These are phyloP conservation scores for Diaporthe ilicicola DNA, from an alignment of 2,329 filamentous ascomycete genomes.

Conservation along the genomic window DNA sequence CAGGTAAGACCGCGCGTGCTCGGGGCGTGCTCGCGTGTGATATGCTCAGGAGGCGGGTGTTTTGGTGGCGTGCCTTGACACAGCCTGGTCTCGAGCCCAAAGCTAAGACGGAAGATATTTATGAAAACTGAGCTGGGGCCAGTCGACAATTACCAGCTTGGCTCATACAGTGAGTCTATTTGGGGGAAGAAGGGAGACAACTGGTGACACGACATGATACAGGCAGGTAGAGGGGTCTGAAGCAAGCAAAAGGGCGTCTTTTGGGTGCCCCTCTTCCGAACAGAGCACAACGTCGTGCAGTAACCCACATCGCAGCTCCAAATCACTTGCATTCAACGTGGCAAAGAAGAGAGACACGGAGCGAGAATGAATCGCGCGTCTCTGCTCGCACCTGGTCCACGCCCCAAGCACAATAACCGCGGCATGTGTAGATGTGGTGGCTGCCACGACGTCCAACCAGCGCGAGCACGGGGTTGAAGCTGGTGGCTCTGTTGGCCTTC, in stretches of 20 bases:
- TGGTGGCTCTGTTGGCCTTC: constrained; percentile 12
- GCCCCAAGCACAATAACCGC: not conserved
- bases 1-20: constrained; percentile 5
- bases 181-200: not conserved
- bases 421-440: not conserved
- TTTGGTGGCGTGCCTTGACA: not conserved
- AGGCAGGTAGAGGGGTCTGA: not conserved
- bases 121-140: not conserved
- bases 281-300: not conserved
- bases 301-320: not conserved
- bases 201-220: not conserved
- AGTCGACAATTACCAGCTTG: not conserved
- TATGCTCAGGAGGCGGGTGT: not conserved
- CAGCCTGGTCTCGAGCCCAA: not conserved
- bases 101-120: not conserved
- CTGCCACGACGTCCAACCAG: constrained; percentile 33
- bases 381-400: not conserved
- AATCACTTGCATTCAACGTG: not conserved
- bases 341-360: not conserved
- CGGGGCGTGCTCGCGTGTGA: constrained; percentile 1
- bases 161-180: not conserved
- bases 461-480: constrained; percentile 31
- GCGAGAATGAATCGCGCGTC: not conserved
- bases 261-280: not conserved
- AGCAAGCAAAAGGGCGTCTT: not conserved